Evolutionary conservation across 192 early-diverging fungal genomes (phyloP).

Genomic region (Coemansia sp.): DNA sequence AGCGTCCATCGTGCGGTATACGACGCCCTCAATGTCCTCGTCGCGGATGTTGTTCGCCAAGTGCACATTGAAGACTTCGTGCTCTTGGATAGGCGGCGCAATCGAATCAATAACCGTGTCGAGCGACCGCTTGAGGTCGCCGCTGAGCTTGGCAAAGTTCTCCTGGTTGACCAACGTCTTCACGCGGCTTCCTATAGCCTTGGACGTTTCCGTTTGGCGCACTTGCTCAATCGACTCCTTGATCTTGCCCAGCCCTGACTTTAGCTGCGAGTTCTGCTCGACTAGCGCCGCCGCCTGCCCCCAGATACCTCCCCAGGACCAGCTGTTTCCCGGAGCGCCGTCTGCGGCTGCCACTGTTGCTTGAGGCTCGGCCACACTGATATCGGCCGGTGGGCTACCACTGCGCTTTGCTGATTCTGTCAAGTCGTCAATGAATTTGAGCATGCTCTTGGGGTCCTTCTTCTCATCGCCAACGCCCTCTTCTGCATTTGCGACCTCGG

Average conservation of each 20-base stretch:
- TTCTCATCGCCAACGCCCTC: neutral
- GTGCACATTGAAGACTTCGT: constrained; percentile 48
- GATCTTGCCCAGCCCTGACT: constrained; percentile 41
- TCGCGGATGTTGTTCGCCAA: constrained; percentile 38
- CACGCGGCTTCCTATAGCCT: constrained; percentile 32
- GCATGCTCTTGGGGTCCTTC: constrained; percentile 41
- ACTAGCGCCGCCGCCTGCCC: constrained; percentile 46
- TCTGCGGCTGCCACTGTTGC: neutral
- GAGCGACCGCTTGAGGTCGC: constrained; percentile 43
- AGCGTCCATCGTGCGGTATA: constrained; percentile 49
- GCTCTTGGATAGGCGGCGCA: constrained; percentile 52
- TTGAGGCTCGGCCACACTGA: neutral
- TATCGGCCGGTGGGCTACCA: constrained; percentile 6
- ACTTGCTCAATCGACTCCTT: constrained; percentile 47
- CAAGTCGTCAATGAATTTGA: constrained; percentile 52
- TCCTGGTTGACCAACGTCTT: constrained; percentile 41
- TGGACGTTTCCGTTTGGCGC: constrained; percentile 40
- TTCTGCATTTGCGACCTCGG: constrained; percentile 1
- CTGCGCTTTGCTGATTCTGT: constrained; percentile 51
- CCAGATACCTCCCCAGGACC: constrained; percentile 56
- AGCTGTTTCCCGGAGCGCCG: constrained; percentile 11
- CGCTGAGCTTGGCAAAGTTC: constrained; percentile 40
- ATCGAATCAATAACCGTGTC: constrained; percentile 53
- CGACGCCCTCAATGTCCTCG: constrained; percentile 33
- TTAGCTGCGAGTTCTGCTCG: constrained; percentile 47